Conservation (phyloP, 768 basidiomycete species). For the Suillus lakei region DNA sequence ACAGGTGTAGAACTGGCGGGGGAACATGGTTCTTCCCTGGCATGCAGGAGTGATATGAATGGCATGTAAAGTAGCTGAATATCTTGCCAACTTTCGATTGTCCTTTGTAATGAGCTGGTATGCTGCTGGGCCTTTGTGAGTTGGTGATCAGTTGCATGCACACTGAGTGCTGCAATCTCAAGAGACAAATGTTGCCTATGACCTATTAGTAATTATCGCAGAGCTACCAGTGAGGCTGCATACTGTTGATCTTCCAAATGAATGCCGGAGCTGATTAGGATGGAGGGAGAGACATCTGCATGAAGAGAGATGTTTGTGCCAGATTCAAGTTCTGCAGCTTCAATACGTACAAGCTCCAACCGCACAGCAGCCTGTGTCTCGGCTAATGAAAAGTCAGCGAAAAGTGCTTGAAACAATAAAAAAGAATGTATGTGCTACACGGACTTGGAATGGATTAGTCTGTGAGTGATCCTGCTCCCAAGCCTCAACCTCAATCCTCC, state of each 20-base stretch:
- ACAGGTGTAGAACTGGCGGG: background rate
- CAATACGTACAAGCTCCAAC: background rate
- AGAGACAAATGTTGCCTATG: background rate
- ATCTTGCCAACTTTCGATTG: background rate
- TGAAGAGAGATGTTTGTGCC: slow-evolving; percentile 3
- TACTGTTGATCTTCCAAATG: slow-evolving; percentile 25
- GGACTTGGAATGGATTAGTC: background rate
- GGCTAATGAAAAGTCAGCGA: background rate
- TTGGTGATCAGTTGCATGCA: background rate
- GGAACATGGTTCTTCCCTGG: background rate
- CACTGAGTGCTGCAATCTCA: background rate
- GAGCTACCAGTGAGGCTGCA: background rate
- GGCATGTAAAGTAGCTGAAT: slow-evolving; percentile 5
- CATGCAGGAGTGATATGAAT: background rate
- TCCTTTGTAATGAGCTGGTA: background rate
- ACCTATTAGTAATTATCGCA: background rate
- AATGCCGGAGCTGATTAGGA: slow-evolving; percentile 17
- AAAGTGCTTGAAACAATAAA: background rate
- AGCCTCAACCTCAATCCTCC: background rate
- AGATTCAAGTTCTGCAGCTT: background rate
- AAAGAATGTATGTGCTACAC: background rate
- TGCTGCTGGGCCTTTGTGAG: background rate
- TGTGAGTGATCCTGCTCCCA: background rate
- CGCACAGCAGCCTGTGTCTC: background rate
- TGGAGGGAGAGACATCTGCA: slow-evolving; percentile 12